Evolutionary conservation across 2,329 filamentous ascomycete species (phyloP), one percentile per base, ranked within the genome.

Genomic region (Botrytis paeoniae): DNA sequence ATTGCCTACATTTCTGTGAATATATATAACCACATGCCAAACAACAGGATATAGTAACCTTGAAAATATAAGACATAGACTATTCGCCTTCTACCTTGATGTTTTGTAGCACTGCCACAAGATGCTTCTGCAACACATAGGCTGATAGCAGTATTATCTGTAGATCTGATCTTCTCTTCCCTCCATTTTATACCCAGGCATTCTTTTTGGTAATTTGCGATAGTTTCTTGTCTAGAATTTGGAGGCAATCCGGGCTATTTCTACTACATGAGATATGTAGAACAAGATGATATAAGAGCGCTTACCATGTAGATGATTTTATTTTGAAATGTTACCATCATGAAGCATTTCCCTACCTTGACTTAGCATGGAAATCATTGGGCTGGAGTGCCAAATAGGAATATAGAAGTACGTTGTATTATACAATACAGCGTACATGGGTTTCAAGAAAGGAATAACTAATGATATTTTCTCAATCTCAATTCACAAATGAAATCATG

Each of bases 191-290:
- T 84, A 0, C 89, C 89, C 39, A 82, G 83, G 75, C 90, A 93
- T 54, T 87, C 84, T 6, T 81, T 80, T 39, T 83, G 83, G 79
- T 93, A 94, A 77, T 92, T 88, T 4, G 83, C 82, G 54, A 95
- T 90, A 73, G 83, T 89, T 82, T 94, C 91, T 37, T 86, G 85
- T 25, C 92, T 86, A 0, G 92, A 86, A 78, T 91, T 91, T 3
- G 92, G 92, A 29, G 92, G 92, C 69, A 94, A 82, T 63, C 91
- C 91, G 0, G 92, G 91, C 84, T 94, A 93, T 82, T 94, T 95
- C n/a, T 35, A 41, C 37, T 9, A n/a, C n/a, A 73, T 73, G 39
- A 73, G 71, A 69, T n/a, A 32, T n/a, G 20, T n/a, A 18, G 37
- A 18, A 41, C 14, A 43, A 32, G 39, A 41, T 2, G 29, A 20